Base-by-base conservation (phyloP, 164 flowering plant species). In the Brasenia schreberi region DNA sequence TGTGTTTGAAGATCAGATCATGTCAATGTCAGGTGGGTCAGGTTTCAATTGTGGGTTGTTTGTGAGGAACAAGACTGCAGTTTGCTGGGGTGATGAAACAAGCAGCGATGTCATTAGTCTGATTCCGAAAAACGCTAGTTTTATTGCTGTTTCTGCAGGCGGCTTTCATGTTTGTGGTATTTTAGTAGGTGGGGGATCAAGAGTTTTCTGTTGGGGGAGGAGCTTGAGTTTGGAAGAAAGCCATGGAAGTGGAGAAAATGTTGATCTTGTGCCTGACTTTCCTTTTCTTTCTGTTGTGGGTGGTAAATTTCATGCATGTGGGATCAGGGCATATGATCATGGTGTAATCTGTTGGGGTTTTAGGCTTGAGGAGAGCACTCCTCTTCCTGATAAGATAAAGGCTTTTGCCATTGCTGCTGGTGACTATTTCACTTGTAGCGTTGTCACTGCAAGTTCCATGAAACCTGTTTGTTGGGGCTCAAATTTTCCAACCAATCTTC, bases 161-260 rank as follows among this genome's bases (percentile, higher is more conserved):
- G 97, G 97, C 11, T 91, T 81, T 72, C 99, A 91, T 75, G 96
- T 94, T 61, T 94, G 99, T 79, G 97, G 97, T 27, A 80, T 89
- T 58, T 43, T 83, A 5, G 85, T 83, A 33, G 87, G 83, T 43
- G 7, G 27, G 19, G 19, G 27, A 7, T 85, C 93, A 0, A 77
- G 81, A 71, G 84, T 78, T 6, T 67, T 72, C 64, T 94, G 98
- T 72, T 94, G 98, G 98, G 98, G 98, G 16, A 83, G 82, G 67
- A 89, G 95, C 67, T 75, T 86, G 75, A 75, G 78, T 69, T 62
- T 79, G 62, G 84, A 85, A 61, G 83, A 80, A 0, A 23, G 63
- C 63, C 19, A 61, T 49, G 56, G 56, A 9, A 49, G 56, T 49
- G 76, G 78, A 67, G 85, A 80, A 5, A 83, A 73, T 74, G 85